phyloP scores from a whole-genome alignment of 495 filamentous ascomycete species.

The Penicillium cataractarum region DNA sequence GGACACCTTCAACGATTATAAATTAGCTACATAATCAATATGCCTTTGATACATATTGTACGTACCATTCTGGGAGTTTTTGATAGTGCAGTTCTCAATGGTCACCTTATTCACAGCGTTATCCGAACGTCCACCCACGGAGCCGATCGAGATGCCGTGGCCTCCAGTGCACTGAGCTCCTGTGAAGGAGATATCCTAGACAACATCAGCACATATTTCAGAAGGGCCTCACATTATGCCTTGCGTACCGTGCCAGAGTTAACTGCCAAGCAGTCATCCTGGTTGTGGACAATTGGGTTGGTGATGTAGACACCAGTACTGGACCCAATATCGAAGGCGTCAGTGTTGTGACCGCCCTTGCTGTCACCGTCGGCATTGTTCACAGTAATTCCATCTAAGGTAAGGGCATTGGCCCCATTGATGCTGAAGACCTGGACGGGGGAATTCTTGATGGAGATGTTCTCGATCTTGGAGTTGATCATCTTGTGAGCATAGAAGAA shows the following conservation, averaged over 20 bases:
- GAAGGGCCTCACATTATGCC: neutral
- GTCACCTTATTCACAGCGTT: conserved; percentile 62
- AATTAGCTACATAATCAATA: neutral
- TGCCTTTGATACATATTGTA: neutral
- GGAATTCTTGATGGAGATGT: conserved; percentile 56
- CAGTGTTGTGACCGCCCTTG: conserved; percentile 62
- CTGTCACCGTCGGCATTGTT: conserved; percentile 60
- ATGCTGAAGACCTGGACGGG: conserved; percentile 67
- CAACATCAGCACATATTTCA: conserved; percentile 1
- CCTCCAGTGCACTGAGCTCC: conserved; percentile 24
- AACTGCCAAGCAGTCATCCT: conserved; percentile 69
- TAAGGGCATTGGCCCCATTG: conserved; percentile 50
- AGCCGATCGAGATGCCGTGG: conserved; percentile 70
- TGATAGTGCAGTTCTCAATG: conserved; percentile 54
- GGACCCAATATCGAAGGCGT: conserved; percentile 65
- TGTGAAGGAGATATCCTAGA: conserved; percentile 50
- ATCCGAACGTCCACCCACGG: conserved; percentile 62
- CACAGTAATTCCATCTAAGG: conserved; percentile 56
- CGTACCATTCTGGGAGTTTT: conserved; percentile 57
- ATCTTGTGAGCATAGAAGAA: conserved; percentile 59
- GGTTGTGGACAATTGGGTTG: conserved; percentile 41
- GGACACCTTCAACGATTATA: conserved; percentile 27
- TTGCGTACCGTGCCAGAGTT: conserved; percentile 46
- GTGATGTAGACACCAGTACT: conserved; percentile 47
- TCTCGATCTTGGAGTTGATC: conserved; percentile 44